Evolutionary conservation across 2,329 filamentous ascomycete species (phyloP), one percentile per base, ranked within the genome.

Genomic region (Penicillium digitatum): DNA sequence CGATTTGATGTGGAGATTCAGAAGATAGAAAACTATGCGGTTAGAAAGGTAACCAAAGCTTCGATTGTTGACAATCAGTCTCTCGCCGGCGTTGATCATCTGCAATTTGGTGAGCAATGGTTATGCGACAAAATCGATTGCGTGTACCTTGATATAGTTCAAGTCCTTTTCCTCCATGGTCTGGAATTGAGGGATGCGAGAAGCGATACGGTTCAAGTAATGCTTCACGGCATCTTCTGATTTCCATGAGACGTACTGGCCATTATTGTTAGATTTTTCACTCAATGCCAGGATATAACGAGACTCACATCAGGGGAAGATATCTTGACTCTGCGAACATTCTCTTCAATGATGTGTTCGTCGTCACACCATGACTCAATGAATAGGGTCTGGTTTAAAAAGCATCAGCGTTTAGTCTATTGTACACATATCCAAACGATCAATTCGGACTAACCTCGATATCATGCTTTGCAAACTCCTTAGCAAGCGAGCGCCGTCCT

Each of bases 391-490:
- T 96, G 18, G 7, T 67, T n/a, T 53, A 5, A 46, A 2, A 12
- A 11, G 16, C 0, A 22, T 32, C n/a, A 16, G n/a, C 8, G 3
- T 27, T 43, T 18, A 54, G 37, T 22, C 3, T 16, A 24, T 22
- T 18, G n/a, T 54, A 27, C 44, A 37, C n/a, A 44, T 20, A 51
- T 46, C 22, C 32, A 14, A 40, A 20, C 2, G 7, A 37, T 16
- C n/a, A 31, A 32, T 34, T 27, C n/a, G 4, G 18, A 40, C 11
- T 73, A 74, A 89, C 88, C 80, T 93, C 88, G 55, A 99, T 92
- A 68, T 96, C 90, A 70, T 96, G 90, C 76, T 96, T 97, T n/a
- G 89, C 87, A 71, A 99, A 96, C 69, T 99, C 94, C 74, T 95
- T 96, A 5, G 91, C 92, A 18, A 99, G 79, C 11, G 90, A 88